Percentiles rank a stretch among this genome's conserved stretches.
Conservation (phyloP, 2,329 filamentous ascomycete species). For the Boeremia exigua region DNA sequence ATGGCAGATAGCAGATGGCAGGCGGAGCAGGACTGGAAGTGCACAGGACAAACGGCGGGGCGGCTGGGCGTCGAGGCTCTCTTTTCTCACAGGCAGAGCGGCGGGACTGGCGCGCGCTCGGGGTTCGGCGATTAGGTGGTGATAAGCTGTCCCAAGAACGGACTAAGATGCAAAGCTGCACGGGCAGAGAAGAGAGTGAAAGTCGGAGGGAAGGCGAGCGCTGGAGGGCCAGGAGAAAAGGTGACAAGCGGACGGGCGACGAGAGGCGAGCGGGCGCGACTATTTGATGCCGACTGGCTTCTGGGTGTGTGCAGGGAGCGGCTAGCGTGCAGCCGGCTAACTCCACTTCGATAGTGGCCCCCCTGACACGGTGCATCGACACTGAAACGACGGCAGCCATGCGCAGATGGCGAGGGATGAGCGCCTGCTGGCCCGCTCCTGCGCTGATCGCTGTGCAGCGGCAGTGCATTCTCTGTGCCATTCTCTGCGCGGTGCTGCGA, state of each 20-base stretch:
- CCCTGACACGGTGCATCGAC: constrained; percentile 19
- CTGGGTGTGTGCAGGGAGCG: constrained; percentile 13
- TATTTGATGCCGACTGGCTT: constrained; percentile 27
- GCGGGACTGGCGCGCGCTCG: constrained; percentile 48
- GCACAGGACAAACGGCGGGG: constrained; percentile 13
- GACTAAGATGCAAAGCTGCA: constrained; percentile 48
- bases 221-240: constrained; percentile 41
- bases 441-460: constrained; percentile 17
- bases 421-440: constrained; percentile 27
- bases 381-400: constrained; percentile 34
- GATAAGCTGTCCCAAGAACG: constrained; percentile 33
- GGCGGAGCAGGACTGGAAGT: not conserved
- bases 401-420: constrained; percentile 22
- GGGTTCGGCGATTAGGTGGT: constrained; percentile 41
- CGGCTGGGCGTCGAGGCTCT: constrained; percentile 32
- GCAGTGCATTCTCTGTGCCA: not conserved
- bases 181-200: constrained; percentile 61
- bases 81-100: constrained; percentile 39
- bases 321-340: constrained; percentile 21
- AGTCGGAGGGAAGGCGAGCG: constrained; percentile 56
- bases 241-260: constrained; percentile 65
- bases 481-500: not conserved
- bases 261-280: constrained; percentile 45
- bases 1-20: constrained; percentile 30
- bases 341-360: constrained; percentile 5